Base-by-base conservation (phyloP, 306 rosid genomes). In the Gastrolobium bilobum region DNA sequence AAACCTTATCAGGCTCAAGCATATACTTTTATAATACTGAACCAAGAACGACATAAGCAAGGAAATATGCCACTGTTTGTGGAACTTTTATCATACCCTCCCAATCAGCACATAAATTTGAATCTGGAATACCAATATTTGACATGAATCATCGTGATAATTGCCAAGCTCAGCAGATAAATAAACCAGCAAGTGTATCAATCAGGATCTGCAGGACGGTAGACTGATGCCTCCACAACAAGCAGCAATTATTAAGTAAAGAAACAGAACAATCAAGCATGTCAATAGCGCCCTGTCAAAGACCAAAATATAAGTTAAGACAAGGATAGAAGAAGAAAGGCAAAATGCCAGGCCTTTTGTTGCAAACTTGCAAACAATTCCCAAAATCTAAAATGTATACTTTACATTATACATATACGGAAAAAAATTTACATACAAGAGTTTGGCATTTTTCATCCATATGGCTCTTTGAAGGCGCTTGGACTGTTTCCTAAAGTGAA, bases 381-480 rank as follows among this genome's bases (percentile, higher is more conserved):
- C 14, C 30, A 63, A 8, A 65, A 7, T 68, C 47, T 10, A 43
- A 34, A 13, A 33, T 3, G 4, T 4, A 29, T 2, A 67, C 39
- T 66, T 52, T 26, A 20, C 26, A 20, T 20, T 20, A 20, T 20
- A 1, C 29, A 52, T 38, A 37, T 14, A 51, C 4, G 33, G 48
- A 40, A 82, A 26, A 31, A 43, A 14, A 50, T 42, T 60, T 20
- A 83, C 93, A 86, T 65, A 89, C 96, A 91, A 61, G 26, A 91
- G 92, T 79, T 88, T 89, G 64, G 88, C 87, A 85, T 86, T 91
- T 84, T 91, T 89, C 94, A 86, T 86, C 94, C 94, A 89, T 63
- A 91, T 90, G 79, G 94, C 92, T 74, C 85, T 88, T 54, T 79
- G 89, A 54, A 91, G 93, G 34, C 93, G 88, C 77, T 88, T 89